Percentiles rank a stretch among this genome's conserved stretches.
Conservation (phyloP, 441 rosid species). For the Gossypium trilobum region DNA sequence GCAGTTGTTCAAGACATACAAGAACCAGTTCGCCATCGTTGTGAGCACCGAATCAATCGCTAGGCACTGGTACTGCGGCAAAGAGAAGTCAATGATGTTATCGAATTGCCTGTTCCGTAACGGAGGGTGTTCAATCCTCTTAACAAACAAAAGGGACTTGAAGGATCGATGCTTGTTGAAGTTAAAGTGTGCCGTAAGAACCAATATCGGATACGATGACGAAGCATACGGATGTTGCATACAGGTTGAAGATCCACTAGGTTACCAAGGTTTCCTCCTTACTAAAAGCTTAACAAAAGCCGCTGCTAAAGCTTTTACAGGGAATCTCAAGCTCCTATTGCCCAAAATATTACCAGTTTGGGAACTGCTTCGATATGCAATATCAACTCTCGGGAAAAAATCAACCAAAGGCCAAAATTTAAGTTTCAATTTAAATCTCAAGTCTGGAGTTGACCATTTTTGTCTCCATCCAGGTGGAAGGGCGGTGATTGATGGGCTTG, state of each 20-base stretch:
- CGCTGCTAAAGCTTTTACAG: constrained; percentile 36
- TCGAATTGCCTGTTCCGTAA: constrained; percentile 35
- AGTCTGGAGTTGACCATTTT: constrained; percentile 54
- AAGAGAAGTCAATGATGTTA: constrained; percentile 31
- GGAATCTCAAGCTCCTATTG: constrained; percentile 35
- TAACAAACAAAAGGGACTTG: constrained; percentile 19
- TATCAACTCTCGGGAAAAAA: background rate
- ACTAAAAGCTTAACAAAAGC: constrained; percentile 37
- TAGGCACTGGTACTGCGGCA: constrained; percentile 25
- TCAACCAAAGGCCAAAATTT: background rate
- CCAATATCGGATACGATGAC: constrained; percentile 30
- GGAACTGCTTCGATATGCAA: constrained; percentile 33
- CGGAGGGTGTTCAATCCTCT: constrained; percentile 29
- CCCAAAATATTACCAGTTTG: constrained; percentile 45
- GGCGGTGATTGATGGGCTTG: constrained; percentile 58
- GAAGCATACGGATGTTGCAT: constrained; percentile 33
- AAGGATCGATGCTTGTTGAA: constrained; percentile 23
- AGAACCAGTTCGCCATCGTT: constrained; percentile 27
- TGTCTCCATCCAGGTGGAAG: constrained; percentile 67
- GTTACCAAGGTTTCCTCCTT: constrained; percentile 39
- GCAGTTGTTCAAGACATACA: constrained; percentile 28
- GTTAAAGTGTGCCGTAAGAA: constrained; percentile 25
- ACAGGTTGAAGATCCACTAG: constrained; percentile 45
- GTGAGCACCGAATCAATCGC: constrained; percentile 31
- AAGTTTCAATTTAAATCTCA: constrained; percentile 31